Evolutionary conservation across 176 grass and related monocot genomes (phyloP).

Genomic region (Saccharum spontaneum): DNA sequence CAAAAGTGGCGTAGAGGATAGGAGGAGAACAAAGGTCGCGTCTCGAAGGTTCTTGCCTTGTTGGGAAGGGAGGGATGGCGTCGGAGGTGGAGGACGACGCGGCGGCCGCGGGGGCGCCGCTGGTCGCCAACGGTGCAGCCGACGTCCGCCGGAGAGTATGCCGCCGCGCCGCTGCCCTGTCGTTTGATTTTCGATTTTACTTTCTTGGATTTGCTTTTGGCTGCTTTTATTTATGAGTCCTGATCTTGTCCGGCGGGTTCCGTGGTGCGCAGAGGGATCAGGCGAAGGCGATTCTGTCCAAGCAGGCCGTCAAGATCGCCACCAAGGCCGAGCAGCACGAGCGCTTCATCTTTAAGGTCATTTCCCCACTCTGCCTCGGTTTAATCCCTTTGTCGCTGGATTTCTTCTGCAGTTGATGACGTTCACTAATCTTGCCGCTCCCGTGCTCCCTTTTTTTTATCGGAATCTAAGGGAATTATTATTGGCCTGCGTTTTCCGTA

Average conservation of each 20-base stretch:
- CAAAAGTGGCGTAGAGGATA: conserved; percentile 11
- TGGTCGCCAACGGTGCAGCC: conserved; percentile 30
- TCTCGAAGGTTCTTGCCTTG: conserved; percentile 35
- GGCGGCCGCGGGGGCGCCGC: background rate
- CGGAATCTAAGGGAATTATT: background rate
- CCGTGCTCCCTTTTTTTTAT: background rate
- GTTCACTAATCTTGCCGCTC: background rate
- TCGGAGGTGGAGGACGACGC: conserved; percentile 41
- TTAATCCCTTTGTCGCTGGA: background rate
- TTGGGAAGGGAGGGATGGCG: conserved; percentile 28
- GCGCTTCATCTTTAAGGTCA: conserved; percentile 81
- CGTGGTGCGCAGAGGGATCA: conserved; percentile 54
- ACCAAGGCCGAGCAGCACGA: conserved; percentile 91
- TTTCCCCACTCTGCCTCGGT: background rate
- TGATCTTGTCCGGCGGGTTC: background rate
- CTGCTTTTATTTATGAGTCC: background rate
- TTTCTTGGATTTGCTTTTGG: background rate
- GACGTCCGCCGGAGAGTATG: conserved; percentile 47
- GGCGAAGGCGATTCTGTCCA: conserved; percentile 87
- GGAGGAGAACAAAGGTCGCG: background rate
- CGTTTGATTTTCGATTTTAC: background rate
- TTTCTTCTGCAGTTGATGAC: background rate
- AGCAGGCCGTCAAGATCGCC: conserved; percentile 88
- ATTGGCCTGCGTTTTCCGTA: background rate
- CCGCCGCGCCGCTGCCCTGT: background rate